Evolutionary conservation across 331 rosid species (phyloP), one percentile per base, ranked within the genome.

Genomic region (Pyrus hybrid): DNA sequence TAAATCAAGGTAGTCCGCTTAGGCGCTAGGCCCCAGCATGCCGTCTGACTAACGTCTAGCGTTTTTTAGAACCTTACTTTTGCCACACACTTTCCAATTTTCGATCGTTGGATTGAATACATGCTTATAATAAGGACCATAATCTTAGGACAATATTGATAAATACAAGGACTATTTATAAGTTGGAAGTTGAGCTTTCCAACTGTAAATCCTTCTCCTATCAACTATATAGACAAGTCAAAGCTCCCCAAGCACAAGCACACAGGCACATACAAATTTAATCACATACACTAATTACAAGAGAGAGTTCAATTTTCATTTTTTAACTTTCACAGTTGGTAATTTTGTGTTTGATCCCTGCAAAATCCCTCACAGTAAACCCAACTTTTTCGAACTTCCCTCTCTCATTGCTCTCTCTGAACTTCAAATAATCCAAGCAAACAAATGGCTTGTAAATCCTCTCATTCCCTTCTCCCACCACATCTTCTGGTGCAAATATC

Each of bases 371-470:
- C 12, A 94, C 99, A 6, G 96, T 94, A 68, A 88, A 88, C 37
- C 97, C 97, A 32, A 94, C 97, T 29, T 92, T 94, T 47, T 94
- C 99, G 86, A 91, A 94, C 63, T 81, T 94, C 43, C 97, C 99
- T 37, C 57, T 92, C 70, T 92, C 96, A 68, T 87, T 86, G 60
- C 81, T 94, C 87, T 90, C 99, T 76, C 99, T 88, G 79, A 92
- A 94, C 70, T 84, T 92, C 89, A 94, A 67, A 68, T 94, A 94
- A 29, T 94, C 93, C 68, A 53, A 77, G 83, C 96, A 92, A 23
- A 86, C 80, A 81, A 94, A 94, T 3, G 96, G 85, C 25, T 70
- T 66, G 66, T 92, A 94, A 30, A 81, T 1, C 80, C 91, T 86
- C 82, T 64, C 71, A 18, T 84, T 79, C 18, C 79, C 96, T 43